Conservation (phyloP, 257 asterid genomes). For the Linaria vulgaris region DNA sequence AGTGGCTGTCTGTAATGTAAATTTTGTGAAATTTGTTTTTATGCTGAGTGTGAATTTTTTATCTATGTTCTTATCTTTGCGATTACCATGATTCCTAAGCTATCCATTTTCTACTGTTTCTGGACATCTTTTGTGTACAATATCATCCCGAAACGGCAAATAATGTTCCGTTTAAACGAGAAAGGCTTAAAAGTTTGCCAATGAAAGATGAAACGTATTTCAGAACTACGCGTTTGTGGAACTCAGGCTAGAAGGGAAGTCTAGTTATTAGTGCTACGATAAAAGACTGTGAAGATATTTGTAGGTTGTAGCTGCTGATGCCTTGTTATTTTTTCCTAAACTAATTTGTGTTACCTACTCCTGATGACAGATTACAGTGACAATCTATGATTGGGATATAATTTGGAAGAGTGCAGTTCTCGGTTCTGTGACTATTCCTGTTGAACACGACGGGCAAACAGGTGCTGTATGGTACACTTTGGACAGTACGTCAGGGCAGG, state of each 20-base stretch:
- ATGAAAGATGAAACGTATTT: conserved; percentile 4
- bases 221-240: neutral
- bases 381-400: conserved; percentile 98
- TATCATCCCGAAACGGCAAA: too few relatives aligned
- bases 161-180: neutral
- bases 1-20: too few relatives aligned
- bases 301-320: neutral
- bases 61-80: too few relatives aligned
- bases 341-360: conserved; percentile 38
- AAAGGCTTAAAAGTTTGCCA: conserved; percentile 1
- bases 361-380: conserved; percentile 78
- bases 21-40: too few relatives aligned
- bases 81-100: too few relatives aligned
- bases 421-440: conserved; percentile 76
- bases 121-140: too few relatives aligned
- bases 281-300: neutral
- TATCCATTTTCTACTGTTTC: too few relatives aligned
- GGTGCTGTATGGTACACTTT: conserved; percentile 59
- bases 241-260: neutral
- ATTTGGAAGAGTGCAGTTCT: conserved; percentile 99
- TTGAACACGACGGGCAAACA: conserved; percentile 80
- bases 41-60: too few relatives aligned
- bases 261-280: conserved; percentile 7
- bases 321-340: conserved; percentile 19
- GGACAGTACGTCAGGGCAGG: conserved; percentile 71